Evolutionary conservation across 2,329 filamentous ascomycete genomes (phyloP), one percentile per base, ranked within the genome.

Genomic region (Fusarium sacchari): DNA sequence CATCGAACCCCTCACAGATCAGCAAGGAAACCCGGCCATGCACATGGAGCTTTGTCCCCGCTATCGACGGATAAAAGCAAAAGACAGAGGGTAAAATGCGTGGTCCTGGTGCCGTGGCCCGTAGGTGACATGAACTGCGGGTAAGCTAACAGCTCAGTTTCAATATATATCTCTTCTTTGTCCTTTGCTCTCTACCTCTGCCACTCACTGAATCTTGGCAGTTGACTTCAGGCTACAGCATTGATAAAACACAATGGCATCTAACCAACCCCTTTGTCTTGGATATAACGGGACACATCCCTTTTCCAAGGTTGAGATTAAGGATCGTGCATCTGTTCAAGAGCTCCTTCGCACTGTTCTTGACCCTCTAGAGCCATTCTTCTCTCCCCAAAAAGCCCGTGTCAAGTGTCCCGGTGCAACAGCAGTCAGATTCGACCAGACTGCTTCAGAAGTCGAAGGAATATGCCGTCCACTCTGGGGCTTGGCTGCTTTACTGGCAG

Each of bases 381-480:
- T 94, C 81, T 94, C 93, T 3, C 89, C 90, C 0, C 79, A 85
- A 47, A 88, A 89, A 77, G 89, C 91, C 17, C 86, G 92, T 52
- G 87, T 95, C 52, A 90, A 89, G 77, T 88, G 91, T 30, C 88
- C 88, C 3, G 93, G 93, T 10, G 89, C 88, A 20, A 94, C 92
- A 1, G 92, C 92, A 24, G 93, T 94, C 26, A 86, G 92, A 32
- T 95, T 95, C 80, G 93, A 95, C 79, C 91, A 94, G 80, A 89
- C 90, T 3, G 93, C 92, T 14, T 92, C 93, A 4, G 92, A 95
- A 78, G 88, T 95, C 39, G 93, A 96, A 82, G 93, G 93, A 30
- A 91, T 91, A 77, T 92, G 91, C 49, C 88, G 93, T 4, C 93
- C 93, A 1, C 85, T 95, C 57, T 95, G 93, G 93, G 93, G 90